Percentiles rank a stretch among this genome's conserved stretches.
Evolutionary conservation across 1,284 basidiomycete species (phyloP).

Genomic region (Thecaphora frezii): DNA sequence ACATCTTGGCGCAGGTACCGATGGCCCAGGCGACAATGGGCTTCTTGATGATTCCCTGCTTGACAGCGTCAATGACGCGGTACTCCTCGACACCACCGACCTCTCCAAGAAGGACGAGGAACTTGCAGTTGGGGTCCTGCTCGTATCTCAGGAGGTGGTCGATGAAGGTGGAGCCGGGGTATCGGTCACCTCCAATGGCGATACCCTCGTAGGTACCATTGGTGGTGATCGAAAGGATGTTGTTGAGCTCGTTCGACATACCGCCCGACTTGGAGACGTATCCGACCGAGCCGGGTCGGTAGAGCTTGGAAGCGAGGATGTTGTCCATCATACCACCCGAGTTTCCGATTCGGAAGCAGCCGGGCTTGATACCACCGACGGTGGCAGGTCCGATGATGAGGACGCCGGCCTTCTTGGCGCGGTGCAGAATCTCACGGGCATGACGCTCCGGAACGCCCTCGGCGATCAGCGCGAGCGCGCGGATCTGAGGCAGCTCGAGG

Average conservation of each 20-base stretch:
- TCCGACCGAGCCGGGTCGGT: slow-evolving; percentile 93
- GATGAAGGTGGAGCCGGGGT: slow-evolving; percentile 97
- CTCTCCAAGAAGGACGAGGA: slow-evolving; percentile 96
- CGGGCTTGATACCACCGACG: slow-evolving; percentile 98
- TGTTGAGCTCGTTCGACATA: slow-evolving; percentile 99
- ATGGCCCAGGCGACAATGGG: slow-evolving; percentile 99
- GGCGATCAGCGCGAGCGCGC: slow-evolving; percentile 89
- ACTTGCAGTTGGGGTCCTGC: slow-evolving; percentile 94
- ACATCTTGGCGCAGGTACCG: slow-evolving; percentile 99
- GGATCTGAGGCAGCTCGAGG: slow-evolving; percentile 70
- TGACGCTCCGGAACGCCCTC: slow-evolving; percentile 98
- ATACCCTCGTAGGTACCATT: slow-evolving; percentile 99
- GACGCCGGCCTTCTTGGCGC: slow-evolving; percentile 81
- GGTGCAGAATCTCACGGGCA: slow-evolving; percentile 90
- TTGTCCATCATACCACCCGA: slow-evolving; percentile 99
- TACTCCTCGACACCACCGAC: slow-evolving; percentile 99
- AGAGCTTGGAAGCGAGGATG: slow-evolving; percentile 97
- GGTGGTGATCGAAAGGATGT: slow-evolving; percentile 94
- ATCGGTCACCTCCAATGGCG: slow-evolving; percentile 98
- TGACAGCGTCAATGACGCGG: slow-evolving; percentile 96
- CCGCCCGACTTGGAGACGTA: slow-evolving; percentile 99
- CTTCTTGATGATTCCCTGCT: slow-evolving; percentile 90
- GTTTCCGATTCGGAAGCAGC: slow-evolving; percentile 99
- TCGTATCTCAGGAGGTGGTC: slow-evolving; percentile 98
- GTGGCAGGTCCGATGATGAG: slow-evolving; percentile 98